Base-by-base conservation (phyloP, 179 eudicot species). In the Silene vulgaris region DNA sequence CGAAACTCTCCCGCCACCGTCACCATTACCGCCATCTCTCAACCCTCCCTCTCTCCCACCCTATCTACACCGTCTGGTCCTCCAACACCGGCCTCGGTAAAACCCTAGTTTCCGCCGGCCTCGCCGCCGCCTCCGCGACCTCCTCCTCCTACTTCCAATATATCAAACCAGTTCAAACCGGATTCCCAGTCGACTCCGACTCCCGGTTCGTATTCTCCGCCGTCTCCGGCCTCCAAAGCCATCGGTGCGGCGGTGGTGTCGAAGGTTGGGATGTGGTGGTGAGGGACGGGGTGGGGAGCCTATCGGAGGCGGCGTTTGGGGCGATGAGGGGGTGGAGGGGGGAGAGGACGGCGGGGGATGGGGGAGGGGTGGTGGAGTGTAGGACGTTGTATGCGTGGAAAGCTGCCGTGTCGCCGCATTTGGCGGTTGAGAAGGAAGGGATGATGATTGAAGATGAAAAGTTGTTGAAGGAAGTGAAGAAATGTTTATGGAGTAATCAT, bases 61-160 rank as follows among this genome's bases (percentile, higher is more conserved):
- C 99, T 0, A 88, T 87, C 64, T 92, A 89, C 90, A 89, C 89
- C 65, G 79, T 95, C 16, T 95, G 99, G 97, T 94, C 93, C 67
- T 63, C 99, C 85, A 95, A 95, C 87, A 95, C 99, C 20, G 86
- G 85, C 79, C 86, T 95, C 57, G 99, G 99, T 37, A 95, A 95
- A 86, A 90, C 99, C 89, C 96, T 92, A 23, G 88, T 95, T 59
- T 95, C 99, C 65, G 85, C 97, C 35, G 97, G 93, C 77, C 78
- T 92, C 37, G 91, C 97, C 67, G 71, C 87, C 72, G 75, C 86
- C 75, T 74, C 88, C 23, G 4, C 28, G 3, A 20, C 85, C 48
- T 32, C 75, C 1, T 50, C 19, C 6, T 40, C 74, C 11, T 69
- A 82, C 73, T 87, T 90, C 73, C 32, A 78, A 60, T 95, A 92